Conservation (phyloP, 192 early-diverging fungal species). For the Coemansia sp. region DNA sequence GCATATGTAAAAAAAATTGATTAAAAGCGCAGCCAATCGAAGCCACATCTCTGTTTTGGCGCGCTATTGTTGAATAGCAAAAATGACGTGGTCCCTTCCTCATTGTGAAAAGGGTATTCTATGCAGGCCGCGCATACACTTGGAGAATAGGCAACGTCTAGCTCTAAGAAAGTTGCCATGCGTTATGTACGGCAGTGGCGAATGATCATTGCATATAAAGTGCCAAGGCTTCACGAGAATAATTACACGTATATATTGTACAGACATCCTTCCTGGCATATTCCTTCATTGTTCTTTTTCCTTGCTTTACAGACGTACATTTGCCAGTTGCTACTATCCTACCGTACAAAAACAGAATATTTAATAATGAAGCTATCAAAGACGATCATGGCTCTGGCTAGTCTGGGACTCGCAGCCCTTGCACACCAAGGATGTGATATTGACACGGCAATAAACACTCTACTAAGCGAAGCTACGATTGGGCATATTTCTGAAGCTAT, state of each 20-base stretch:
- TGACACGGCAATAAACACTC: slow-evolving; percentile 28
- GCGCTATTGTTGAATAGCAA: not conserved
- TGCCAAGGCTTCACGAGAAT: not conserved
- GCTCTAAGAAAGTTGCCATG: not conserved
- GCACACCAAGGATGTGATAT: slow-evolving; percentile 38
- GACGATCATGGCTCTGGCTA: not conserved
- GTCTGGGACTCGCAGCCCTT: not conserved
- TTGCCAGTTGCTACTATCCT: not conserved
- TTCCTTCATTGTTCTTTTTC: slow-evolving; percentile 5
- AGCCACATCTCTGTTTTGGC: not conserved
- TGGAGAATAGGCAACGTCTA: not conserved
- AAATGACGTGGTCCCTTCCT: not conserved
- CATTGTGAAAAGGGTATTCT: not conserved
- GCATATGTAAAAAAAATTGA: not conserved
- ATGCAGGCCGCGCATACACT: slow-evolving; percentile 4
- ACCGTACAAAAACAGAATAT: too few relatives aligned
- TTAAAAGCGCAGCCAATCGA: not conserved
- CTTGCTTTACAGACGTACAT: not conserved
- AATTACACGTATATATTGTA: not conserved
- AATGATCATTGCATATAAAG: not conserved
- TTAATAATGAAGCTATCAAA: slow-evolving; percentile 14
- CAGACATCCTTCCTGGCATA: not conserved
- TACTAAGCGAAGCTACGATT: slow-evolving; percentile 23
- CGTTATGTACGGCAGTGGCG: slow-evolving; percentile 2
- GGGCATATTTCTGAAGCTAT: slow-evolving; percentile 33